Evolutionary conservation across 148 eudicot genomes (phyloP).

Genomic region (Rhododendron henanense): DNA sequence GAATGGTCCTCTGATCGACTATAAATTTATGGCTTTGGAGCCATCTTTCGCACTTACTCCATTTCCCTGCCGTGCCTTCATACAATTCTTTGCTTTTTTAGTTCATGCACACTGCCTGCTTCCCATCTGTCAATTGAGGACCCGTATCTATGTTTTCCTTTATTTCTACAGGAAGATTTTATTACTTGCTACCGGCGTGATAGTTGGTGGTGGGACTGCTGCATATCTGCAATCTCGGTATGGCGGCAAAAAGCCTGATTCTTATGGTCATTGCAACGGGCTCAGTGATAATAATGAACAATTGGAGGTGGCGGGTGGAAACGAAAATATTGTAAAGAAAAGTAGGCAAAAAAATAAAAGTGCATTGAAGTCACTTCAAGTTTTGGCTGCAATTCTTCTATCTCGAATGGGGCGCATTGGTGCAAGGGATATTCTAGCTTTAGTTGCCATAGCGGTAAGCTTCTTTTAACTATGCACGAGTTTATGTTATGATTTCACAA

Average conservation of each 20-base stretch:
- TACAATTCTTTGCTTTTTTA: not conserved
- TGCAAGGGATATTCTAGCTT: slow-evolving; percentile 70
- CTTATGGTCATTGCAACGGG: slow-evolving; percentile 53
- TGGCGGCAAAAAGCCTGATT: slow-evolving; percentile 31
- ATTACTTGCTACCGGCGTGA: slow-evolving; percentile 70
- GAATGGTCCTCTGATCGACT: not conserved
- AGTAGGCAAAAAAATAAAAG: slow-evolving; percentile 70
- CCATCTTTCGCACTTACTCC: not conserved
- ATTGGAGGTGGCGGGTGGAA: slow-evolving; percentile 29
- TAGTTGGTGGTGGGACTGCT: slow-evolving; percentile 84
- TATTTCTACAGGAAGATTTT: slow-evolving; percentile 62
- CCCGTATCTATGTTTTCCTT: not conserved
- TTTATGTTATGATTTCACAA: not conserved
- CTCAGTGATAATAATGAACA: slow-evolving; percentile 32
- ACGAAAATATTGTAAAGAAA: slow-evolving; percentile 40
- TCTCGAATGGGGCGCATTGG: slow-evolving; percentile 84
- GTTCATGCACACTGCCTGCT: not conserved
- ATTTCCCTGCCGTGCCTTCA: not conserved
- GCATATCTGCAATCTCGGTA: slow-evolving; percentile 71
- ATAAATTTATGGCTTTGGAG: not conserved
- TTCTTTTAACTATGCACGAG: slow-evolving; percentile 13
- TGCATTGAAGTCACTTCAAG: slow-evolving; percentile 77
- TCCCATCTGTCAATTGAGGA: not conserved
- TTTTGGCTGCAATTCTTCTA: slow-evolving; percentile 78
- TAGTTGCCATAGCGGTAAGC: slow-evolving; percentile 76